phyloP scores from a whole-genome alignment of 2,329 filamentous ascomycete species.

The Xylariaceae sp. region DNA sequence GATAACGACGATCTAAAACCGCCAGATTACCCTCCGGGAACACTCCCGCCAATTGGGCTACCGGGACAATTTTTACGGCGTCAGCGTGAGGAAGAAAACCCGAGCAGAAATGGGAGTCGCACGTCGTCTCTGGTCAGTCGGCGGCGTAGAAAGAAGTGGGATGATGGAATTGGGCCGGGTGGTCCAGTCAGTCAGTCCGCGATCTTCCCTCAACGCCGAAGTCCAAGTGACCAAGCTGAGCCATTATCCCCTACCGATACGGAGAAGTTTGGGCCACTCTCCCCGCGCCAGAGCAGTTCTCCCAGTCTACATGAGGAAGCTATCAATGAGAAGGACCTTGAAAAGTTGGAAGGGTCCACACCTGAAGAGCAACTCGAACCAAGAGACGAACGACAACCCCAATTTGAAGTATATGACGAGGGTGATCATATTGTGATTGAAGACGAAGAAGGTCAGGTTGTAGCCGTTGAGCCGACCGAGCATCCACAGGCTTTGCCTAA shows the following conservation, averaged over 20 bases:
- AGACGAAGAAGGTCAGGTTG: conserved; percentile 84
- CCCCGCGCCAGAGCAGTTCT: conserved; percentile 34
- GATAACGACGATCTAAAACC: conserved; percentile 70
- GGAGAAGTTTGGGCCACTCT: conserved; percentile 18
- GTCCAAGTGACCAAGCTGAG: conserved; percentile 40
- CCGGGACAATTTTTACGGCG: conserved; percentile 81
- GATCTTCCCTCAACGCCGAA: conserved; percentile 70
- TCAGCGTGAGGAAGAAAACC: conserved; percentile 76
- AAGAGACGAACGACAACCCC: conserved; percentile 26
- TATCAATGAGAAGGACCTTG: conserved; percentile 32
- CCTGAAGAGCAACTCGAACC: conserved; percentile 24
- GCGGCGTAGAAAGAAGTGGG: conserved; percentile 71
- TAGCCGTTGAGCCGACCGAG: conserved; percentile 63
- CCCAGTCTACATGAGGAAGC: conserved; percentile 30
- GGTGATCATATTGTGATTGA: conserved; percentile 81
- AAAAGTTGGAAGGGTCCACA: conserved; percentile 37
- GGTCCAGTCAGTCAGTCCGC: conserved; percentile 90
- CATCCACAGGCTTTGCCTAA: conserved; percentile 27
- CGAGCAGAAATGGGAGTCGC: conserved; percentile 60
- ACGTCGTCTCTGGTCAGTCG: conserved; percentile 65
- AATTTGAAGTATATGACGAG: conserved; percentile 78
- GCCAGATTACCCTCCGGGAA: conserved; percentile 69
- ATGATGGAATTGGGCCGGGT: conserved; percentile 76
- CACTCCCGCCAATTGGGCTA: conserved; percentile 72
- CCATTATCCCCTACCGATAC: conserved; percentile 39